phyloP scores from a whole-genome alignment of 805 yeast species.

The Candida boidinii region DNA sequence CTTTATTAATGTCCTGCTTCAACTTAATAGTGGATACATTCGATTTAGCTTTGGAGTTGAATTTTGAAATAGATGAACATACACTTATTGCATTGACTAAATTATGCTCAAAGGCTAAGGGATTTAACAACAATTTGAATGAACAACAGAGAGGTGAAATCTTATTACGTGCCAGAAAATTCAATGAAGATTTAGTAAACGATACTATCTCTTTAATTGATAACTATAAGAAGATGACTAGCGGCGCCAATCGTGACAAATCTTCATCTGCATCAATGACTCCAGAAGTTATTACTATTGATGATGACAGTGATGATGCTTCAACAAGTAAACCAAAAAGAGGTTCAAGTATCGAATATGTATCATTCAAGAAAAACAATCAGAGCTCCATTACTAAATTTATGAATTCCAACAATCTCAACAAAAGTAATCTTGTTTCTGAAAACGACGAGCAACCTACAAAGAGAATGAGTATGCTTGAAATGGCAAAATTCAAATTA shows the following conservation, averaged over 20 bases:
- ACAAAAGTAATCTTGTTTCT: neutral
- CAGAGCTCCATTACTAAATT: constrained; percentile 7
- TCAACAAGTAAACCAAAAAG: neutral
- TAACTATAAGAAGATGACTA: constrained; percentile 14
- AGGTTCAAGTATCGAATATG: neutral
- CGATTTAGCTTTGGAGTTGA: constrained; percentile 50
- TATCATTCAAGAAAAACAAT: neutral
- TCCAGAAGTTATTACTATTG: constrained; percentile 2
- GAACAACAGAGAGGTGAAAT: constrained; percentile 60
- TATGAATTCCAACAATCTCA: neutral
- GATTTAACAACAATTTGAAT: constrained; percentile 60
- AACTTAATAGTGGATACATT: constrained; percentile 57
- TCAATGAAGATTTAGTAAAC: constrained; percentile 48
- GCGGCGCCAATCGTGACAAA: neutral
- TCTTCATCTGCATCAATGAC: neutral
- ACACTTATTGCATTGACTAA: constrained; percentile 46
- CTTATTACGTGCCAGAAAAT: constrained; percentile 47
- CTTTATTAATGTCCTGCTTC: constrained; percentile 67
- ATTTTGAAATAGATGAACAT: constrained; percentile 39
- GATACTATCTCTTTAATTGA: constrained; percentile 35
- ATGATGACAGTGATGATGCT: constrained; percentile 4
- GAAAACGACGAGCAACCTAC: constrained; percentile 6
- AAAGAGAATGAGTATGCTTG: constrained; percentile 18
- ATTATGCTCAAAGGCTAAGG: constrained; percentile 58
- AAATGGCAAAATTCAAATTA: constrained; percentile 18